Evolutionary conservation across 2,329 filamentous ascomycete genomes (phyloP).

Genomic region (Xylariomycetidae sp.): DNA sequence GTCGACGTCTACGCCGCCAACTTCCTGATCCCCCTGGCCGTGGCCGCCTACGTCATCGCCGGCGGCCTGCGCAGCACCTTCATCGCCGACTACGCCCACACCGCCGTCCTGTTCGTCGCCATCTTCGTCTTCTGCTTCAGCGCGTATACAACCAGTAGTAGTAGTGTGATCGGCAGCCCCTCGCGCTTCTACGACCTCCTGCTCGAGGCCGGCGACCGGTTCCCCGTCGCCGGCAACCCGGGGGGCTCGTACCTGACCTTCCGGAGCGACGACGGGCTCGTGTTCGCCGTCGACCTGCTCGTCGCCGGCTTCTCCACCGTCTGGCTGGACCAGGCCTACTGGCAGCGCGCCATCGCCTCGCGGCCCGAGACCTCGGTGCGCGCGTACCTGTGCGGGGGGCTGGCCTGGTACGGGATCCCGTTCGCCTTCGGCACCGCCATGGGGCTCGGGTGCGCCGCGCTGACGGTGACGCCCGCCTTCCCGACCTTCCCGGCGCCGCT

Average conservation of each 20-base stretch:
- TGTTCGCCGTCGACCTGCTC: conserved; percentile 34
- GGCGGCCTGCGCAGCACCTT: conserved; percentile 36
- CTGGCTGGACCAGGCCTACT: conserved; percentile 39
- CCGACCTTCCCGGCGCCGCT: conserved; percentile 29
- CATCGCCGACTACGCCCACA: conserved; percentile 37
- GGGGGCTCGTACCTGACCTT: conserved; percentile 34
- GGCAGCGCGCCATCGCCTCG: conserved; percentile 39
- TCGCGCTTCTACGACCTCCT: conserved; percentile 33
- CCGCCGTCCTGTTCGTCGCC: conserved; percentile 33
- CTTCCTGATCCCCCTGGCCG: conserved; percentile 35
- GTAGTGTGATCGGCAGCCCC: conserved; percentile 28
- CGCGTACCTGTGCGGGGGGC: conserved; percentile 36
- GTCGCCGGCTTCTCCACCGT: conserved; percentile 31
- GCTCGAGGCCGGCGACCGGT: conserved; percentile 22
- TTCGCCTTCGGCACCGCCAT: conserved; percentile 32
- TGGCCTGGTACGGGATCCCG: conserved; percentile 34
- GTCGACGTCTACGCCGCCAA: conserved; percentile 37
- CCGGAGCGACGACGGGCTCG: conserved; percentile 28
- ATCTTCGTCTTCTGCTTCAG: conserved; percentile 35
- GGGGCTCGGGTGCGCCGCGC: conserved; percentile 30
- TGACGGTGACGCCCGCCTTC: conserved; percentile 20
- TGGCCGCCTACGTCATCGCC: conserved; percentile 34
- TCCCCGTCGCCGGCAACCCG: conserved; percentile 29
- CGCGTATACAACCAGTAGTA: conserved; percentile 26
- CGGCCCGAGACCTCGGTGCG: conserved; percentile 35